phyloP scores from a whole-genome alignment of 495 filamentous ascomycete genomes.

The Aspergillus heteromorphus region DNA sequence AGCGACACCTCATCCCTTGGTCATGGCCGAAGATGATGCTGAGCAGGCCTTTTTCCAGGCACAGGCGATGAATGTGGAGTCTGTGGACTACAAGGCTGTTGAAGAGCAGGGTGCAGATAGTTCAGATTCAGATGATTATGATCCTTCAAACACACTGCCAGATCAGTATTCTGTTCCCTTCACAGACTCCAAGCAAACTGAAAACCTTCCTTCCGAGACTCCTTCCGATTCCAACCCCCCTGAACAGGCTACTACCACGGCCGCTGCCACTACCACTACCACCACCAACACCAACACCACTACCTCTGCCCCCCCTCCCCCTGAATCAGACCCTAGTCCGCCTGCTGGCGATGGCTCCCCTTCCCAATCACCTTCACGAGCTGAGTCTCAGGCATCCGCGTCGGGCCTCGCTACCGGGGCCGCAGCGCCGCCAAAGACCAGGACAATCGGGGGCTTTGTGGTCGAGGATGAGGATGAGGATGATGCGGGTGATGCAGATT shows the following conservation, averaged over 20 bases:
- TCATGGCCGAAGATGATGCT: slow-evolving; percentile 57
- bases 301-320: slow-evolving; percentile 6
- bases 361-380: slow-evolving; percentile 32
- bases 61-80: slow-evolving; percentile 46
- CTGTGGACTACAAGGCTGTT: slow-evolving; percentile 29
- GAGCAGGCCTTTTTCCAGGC: slow-evolving; percentile 58
- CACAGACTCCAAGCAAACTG: slow-evolving; percentile 22
- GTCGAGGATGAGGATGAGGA: slow-evolving; percentile 64
- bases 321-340: slow-evolving; percentile 27
- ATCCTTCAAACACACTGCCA: slow-evolving; percentile 46
- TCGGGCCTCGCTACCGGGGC: slow-evolving; percentile 30
- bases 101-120: slow-evolving; percentile 49
- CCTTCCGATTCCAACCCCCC: slow-evolving; percentile 18
- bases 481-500: slow-evolving; percentile 46
- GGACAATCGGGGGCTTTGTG: slow-evolving; percentile 74
- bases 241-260: slow-evolving; percentile 9
- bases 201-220: slow-evolving; percentile 19
- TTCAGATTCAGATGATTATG: slow-evolving; percentile 51
- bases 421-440: slow-evolving; percentile 49
- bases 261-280: too few relatives aligned
- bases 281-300: too few relatives aligned
- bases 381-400: slow-evolving; percentile 36
- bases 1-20: slow-evolving; percentile 12
- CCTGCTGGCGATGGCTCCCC: slow-evolving; percentile 21
- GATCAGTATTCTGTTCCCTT: slow-evolving; percentile 34